phyloP scores from a whole-genome alignment of 1,284 basidiomycete genomes.

The Thelephora terrestris region DNA sequence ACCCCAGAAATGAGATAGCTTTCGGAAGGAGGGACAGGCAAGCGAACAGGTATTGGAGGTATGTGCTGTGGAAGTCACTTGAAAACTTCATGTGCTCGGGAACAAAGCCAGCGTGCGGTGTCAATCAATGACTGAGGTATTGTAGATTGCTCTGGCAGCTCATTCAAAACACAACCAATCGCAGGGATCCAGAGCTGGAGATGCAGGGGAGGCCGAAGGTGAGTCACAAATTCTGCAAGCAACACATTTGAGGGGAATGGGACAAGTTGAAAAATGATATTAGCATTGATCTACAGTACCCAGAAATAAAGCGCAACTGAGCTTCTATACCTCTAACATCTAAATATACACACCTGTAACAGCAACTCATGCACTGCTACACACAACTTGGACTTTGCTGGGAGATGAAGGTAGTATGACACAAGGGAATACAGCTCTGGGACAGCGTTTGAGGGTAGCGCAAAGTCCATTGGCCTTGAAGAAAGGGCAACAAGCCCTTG shows the following conservation, averaged over 20 bases:
- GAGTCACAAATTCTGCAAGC: background rate
- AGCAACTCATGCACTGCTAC: too few species aligned
- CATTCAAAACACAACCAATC: slow-evolving; percentile 5
- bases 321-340: too few species aligned
- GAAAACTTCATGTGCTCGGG: slow-evolving; percentile 2
- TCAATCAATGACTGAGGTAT: background rate
- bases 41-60: background rate
- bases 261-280: slow-evolving; percentile 12
- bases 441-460: too few species aligned
- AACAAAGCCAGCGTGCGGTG: slow-evolving; percentile 2
- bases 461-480: too few species aligned
- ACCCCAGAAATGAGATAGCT: slow-evolving; percentile 3
- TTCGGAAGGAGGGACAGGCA: background rate
- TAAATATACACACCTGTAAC: too few species aligned
- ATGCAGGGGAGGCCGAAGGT: background rate
- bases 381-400: too few species aligned
- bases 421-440: too few species aligned
- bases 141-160: background rate
- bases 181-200: slow-evolving; percentile 5
- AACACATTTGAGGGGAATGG: slow-evolving; percentile 4
- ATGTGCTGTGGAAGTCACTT: slow-evolving; percentile 1
- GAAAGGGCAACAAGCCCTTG: background rate
- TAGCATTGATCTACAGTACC: slow-evolving; percentile 8
- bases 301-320: too few species aligned
- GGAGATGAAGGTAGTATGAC: too few species aligned